Evolutionary conservation across 495 filamentous ascomycete genomes (phyloP).

Genomic region (Chaetomium tenue): DNA sequence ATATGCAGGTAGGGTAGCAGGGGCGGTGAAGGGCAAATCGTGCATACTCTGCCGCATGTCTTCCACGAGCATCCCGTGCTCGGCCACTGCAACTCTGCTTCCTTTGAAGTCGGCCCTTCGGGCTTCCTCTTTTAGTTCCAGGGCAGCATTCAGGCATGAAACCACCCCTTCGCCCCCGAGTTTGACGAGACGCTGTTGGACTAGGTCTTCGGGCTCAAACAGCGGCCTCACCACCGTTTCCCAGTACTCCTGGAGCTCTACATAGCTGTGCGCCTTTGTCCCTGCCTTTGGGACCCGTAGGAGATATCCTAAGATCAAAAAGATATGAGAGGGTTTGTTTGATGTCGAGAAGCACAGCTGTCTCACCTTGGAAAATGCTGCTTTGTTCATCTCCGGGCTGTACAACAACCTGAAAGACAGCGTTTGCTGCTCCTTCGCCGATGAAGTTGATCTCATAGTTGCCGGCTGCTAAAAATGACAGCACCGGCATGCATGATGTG

Average conservation of each 20-base stretch:
- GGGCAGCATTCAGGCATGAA: slow-evolving; percentile 50
- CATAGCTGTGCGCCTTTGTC: slow-evolving; percentile 53
- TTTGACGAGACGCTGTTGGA: slow-evolving; percentile 58
- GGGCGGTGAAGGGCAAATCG: not conserved
- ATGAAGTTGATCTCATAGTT: slow-evolving; percentile 37
- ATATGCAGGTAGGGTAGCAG: not conserved
- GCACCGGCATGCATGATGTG: not conserved
- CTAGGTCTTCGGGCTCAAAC: slow-evolving; percentile 57
- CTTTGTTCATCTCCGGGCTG: slow-evolving; percentile 27
- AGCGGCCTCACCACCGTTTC: slow-evolving; percentile 56
- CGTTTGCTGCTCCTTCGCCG: slow-evolving; percentile 68
- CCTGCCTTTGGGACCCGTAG: slow-evolving; percentile 66
- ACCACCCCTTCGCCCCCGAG: slow-evolving; percentile 41
- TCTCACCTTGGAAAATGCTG: slow-evolving; percentile 27
- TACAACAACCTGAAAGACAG: slow-evolving; percentile 60
- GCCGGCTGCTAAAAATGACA: slow-evolving; percentile 1
- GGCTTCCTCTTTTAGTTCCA: slow-evolving; percentile 43
- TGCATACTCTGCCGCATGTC: slow-evolving; percentile 63
- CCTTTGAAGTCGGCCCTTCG: slow-evolving; percentile 52
- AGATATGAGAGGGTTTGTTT: slow-evolving; percentile 14
- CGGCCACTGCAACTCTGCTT: slow-evolving; percentile 57
- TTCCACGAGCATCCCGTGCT: slow-evolving; percentile 70
- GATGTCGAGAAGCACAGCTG: not conserved
- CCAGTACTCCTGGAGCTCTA: slow-evolving; percentile 57
- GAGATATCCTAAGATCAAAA: slow-evolving; percentile 50